These are phyloP conservation scores for Pseudopyricularia javanii DNA, from an alignment of 2,329 filamentous ascomycete species.

Conservation along the genomic window DNA sequence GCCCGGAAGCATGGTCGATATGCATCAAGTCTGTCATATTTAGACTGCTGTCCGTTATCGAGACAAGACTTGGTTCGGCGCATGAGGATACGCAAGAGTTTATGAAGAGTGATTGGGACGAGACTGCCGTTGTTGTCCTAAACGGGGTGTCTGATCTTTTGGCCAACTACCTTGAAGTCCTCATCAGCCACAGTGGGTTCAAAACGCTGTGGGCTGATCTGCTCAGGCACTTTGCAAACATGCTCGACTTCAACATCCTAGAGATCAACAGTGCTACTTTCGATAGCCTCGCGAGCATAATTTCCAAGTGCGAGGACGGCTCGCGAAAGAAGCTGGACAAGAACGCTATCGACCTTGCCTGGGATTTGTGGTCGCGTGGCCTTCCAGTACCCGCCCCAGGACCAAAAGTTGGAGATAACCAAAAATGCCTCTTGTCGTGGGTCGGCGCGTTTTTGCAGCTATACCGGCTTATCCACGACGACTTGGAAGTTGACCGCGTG, in stretches of 20 bases:
- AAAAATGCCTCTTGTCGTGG: conserved; percentile 78
- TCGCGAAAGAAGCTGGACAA: conserved; percentile 31
- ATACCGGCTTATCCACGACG: conserved; percentile 58
- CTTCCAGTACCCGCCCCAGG: conserved; percentile 38
- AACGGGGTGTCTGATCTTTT: conserved; percentile 62
- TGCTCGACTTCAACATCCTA: conserved; percentile 52
- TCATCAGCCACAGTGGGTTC: conserved; percentile 56
- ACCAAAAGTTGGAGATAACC: conserved; percentile 48
- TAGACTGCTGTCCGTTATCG: conserved; percentile 60
- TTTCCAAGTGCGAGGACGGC: conserved; percentile 36
- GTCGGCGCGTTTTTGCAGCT: conserved; percentile 63
- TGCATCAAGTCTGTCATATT: conserved; percentile 76
- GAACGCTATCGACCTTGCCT: conserved; percentile 46
- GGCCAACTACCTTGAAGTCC: conserved; percentile 61
- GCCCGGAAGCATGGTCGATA: conserved; percentile 67
- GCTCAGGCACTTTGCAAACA: conserved; percentile 51
- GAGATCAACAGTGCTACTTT: conserved; percentile 62
- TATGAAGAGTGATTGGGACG: conserved; percentile 50
- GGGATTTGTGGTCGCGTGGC: conserved; percentile 58
- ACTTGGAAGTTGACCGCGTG: conserved; percentile 50
- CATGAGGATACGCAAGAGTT: conserved; percentile 23
- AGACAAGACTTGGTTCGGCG: conserved; percentile 35
- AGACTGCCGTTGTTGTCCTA: conserved; percentile 63
- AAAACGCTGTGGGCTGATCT: conserved; percentile 64
- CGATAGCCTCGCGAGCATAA: conserved; percentile 51